These are phyloP conservation scores for Stagonosporopsis chrysanthemi DNA, from an alignment of 2,329 filamentous ascomycete genomes.

Conservation along the genomic window DNA sequence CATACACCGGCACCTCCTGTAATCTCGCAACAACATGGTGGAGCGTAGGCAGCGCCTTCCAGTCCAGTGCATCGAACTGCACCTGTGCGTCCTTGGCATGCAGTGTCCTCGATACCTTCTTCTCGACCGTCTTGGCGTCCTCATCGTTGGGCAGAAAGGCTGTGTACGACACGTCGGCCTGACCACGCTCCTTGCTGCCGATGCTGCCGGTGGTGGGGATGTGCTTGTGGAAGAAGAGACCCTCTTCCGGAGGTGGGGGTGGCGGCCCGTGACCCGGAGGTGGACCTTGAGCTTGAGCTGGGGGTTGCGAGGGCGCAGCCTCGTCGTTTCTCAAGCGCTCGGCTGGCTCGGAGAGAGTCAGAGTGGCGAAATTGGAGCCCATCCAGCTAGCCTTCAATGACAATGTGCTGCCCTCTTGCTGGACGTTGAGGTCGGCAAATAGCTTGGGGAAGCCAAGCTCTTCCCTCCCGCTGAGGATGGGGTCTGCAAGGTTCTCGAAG, in stretches of 20 bases:
- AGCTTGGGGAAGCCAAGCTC: constrained; percentile 70
- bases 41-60: constrained; percentile 65
- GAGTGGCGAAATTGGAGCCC: constrained; percentile 42
- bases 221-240: constrained; percentile 64
- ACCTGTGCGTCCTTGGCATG: constrained; percentile 55
- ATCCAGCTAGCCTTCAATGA: constrained; percentile 52
- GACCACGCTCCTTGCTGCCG: constrained; percentile 52
- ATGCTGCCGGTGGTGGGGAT: constrained; percentile 60
- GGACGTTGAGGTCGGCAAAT: constrained; percentile 60
- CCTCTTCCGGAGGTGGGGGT: constrained; percentile 49
- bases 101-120: constrained; percentile 46
- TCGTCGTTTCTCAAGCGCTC: constrained; percentile 6
- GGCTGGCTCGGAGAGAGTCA: constrained; percentile 38
- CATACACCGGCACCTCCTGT: constrained; percentile 64
- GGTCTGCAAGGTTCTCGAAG: constrained; percentile 66
- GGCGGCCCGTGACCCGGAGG: neutral
- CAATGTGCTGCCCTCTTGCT: constrained; percentile 46
- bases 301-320: neutral
- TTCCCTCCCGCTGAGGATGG: constrained; percentile 66
- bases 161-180: constrained; percentile 64
- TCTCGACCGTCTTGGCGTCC: constrained; percentile 42
- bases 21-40: constrained; percentile 64
- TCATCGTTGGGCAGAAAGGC: constrained; percentile 50
- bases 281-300: neutral
- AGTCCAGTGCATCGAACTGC: constrained; percentile 59